Conservation (phyloP, 2,329 filamentous ascomycete species). For the Sclerotiophoma versabilis region DNA sequence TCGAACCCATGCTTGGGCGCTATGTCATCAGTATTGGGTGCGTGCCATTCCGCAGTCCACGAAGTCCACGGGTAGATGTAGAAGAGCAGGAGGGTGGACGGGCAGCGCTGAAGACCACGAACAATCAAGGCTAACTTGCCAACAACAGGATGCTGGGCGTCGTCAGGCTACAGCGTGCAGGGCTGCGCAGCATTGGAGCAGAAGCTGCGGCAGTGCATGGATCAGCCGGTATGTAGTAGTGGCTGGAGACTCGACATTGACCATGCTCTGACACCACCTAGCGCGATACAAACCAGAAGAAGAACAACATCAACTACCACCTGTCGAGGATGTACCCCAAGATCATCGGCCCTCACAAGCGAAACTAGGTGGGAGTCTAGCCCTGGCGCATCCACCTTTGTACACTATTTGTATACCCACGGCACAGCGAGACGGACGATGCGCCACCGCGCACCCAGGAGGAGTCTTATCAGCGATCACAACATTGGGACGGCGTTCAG, state of each 20-base stretch:
- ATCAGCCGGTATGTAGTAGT: constrained; percentile 70
- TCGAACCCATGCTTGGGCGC: constrained; percentile 69
- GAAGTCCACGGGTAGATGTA: background rate
- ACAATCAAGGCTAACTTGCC: constrained; percentile 26
- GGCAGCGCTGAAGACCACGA: background rate
- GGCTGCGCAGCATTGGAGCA: constrained; percentile 68
- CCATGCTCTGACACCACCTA: constrained; percentile 41
- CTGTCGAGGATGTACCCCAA: constrained; percentile 77
- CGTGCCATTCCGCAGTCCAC: constrained; percentile 9
- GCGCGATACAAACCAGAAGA: constrained; percentile 65
- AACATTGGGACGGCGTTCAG: constrained; percentile 30
- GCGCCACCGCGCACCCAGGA: constrained; percentile 22
- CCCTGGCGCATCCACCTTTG: constrained; percentile 19
- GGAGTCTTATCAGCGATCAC: constrained; percentile 26
- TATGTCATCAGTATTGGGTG: constrained; percentile 73
- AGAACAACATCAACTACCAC: constrained; percentile 91
- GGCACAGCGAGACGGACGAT: constrained; percentile 15
- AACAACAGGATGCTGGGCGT: constrained; percentile 79
- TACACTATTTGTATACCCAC: constrained; percentile 38
- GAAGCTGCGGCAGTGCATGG: constrained; percentile 75
- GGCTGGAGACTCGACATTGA: background rate
- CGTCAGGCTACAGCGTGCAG: constrained; percentile 71
- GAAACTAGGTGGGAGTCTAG: constrained; percentile 54
- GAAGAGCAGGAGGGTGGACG: background rate
- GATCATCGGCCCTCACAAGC: constrained; percentile 74